Base-by-base conservation (phyloP, 306 rosid species). In the Vigna angularis region DNA sequence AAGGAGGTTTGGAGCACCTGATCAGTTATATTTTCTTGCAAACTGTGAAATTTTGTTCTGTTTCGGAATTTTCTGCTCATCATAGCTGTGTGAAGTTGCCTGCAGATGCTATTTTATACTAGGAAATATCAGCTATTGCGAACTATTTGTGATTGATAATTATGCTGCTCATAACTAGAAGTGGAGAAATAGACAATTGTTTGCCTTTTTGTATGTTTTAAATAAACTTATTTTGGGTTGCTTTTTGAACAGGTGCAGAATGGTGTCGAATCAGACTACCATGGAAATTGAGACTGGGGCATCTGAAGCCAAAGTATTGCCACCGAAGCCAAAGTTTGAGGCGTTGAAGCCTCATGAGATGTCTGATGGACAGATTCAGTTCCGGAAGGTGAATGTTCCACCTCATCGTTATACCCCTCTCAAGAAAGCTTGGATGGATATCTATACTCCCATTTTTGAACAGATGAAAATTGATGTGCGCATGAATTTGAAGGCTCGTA, bases 321-420 rank as follows among this genome's bases (percentile, higher is more conserved):
- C 93, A 3, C 87, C 91, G 2, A 91, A 91, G 82, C 97, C 97
- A 7, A 66, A 73, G 65, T 93, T 89, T 83, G 85, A 86, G 58
- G 91, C 98, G 57, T 82, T 91, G 84, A 93, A 88, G 78, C 88
- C 98, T 67, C 94, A 89, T 87, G 98, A 91, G 87, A 91, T 93
- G 93, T 87, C 91, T 13, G 88, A 90, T 89, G 97, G 94, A 32
- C 87, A 72, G 77, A 88, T 93, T 78, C 98, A 93, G 75, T 93
- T 93, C 67, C 86, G 90, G 24, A 89, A 85, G 77, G 94, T 93
- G 65, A 84, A 92, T 4, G 98, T 93, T 76, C 98, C 98, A 3
- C 90, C 89, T 0, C 95, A 93, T 85, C 91, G 98, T 1, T 93
- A 87, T 38, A 79, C 94, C 0, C 98, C 97, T 50, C 97, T 93